Base-by-base conservation (phyloP, 495 filamentous ascomycete species). In the Aspergillus leporis region DNA sequence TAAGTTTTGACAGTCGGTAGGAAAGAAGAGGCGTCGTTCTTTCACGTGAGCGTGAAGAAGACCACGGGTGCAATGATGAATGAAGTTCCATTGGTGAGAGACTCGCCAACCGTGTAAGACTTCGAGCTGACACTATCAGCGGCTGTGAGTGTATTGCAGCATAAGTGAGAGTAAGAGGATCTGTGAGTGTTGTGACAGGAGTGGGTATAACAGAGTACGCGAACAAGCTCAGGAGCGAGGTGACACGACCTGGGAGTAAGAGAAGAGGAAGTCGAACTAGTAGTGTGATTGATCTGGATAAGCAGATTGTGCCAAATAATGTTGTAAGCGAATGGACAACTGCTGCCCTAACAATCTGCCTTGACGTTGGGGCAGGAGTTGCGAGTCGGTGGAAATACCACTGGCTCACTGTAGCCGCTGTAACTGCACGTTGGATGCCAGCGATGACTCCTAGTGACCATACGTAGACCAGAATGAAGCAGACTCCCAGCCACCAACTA, bases 321-420 rank as follows among this genome's bases (percentile, higher is more conserved):
- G 91, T 92, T 22, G 89, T 90, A 12, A 83, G 77, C 14, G 92
- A 86, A 74, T 98, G 94, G 10, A 74, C 74, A 49, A 95, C 71
- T 23, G 92, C 93, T 18, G 93, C 93, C 53, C 84, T 82, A 43
- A 97, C 90, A 50, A 98, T 85, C 51, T 90, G 86, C 49, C 82
- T 80, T 0, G 90, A 90, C 3, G 88, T 84, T 10, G 90, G 84
- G 19, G 88, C 81, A 12, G 94, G 92, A 36, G 86, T 84, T 22
- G 85, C 83, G 55, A 96, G 87, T 53, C 94, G 90, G 73, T 98
- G 93, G 73, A 98, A 98, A 70, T 98, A 98, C 94, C 94, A 98
- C 70, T 98, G 95, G 19, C 89, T 93, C 36, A 98, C 94, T 12
- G 93, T 96, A 50, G 95, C 95, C 46, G 93, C 92, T 16, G 94